These are phyloP conservation scores for Tremellales sp. DNA, from an alignment of 1,284 basidiomycete species.

Conservation along the genomic window DNA sequence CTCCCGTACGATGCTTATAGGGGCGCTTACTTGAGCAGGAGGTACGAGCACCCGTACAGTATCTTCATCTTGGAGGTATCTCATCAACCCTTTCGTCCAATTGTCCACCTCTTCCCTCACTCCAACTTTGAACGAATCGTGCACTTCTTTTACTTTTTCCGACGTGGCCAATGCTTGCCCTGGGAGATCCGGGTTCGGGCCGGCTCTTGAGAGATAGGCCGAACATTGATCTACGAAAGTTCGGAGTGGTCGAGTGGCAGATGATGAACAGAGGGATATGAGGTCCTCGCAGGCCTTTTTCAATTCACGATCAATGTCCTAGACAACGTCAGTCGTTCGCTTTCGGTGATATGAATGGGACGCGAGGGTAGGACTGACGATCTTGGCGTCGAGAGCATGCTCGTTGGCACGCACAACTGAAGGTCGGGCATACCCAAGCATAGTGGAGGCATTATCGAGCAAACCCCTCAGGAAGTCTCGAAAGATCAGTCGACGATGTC, in stretches of 20 bases:
- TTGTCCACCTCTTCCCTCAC: constrained; percentile 56
- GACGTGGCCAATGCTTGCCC: constrained; percentile 53
- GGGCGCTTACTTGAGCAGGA: constrained; percentile 62
- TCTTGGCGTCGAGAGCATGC: constrained; percentile 48
- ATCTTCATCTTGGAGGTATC: constrained; percentile 74
- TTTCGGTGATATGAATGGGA: neutral
- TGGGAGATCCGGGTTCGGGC: constrained; percentile 49
- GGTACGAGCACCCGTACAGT: constrained; percentile 71
- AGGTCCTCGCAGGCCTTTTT: constrained; percentile 76
- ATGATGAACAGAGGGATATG: constrained; percentile 61
- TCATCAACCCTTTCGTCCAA: constrained; percentile 56
- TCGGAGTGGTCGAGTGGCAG: constrained; percentile 55
- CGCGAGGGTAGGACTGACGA: constrained; percentile 52
- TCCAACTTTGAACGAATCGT: constrained; percentile 55
- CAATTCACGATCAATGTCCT: constrained; percentile 80
- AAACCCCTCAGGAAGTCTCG: constrained; percentile 69
- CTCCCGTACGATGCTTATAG: no score
- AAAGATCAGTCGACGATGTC: neutral
- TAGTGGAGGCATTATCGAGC: constrained; percentile 63
- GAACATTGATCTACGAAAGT: constrained; percentile 58
- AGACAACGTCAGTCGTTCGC: neutral
- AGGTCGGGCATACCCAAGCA: constrained; percentile 53
- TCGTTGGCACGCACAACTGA: constrained; percentile 17
- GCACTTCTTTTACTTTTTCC: constrained; percentile 50
- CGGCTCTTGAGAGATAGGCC: constrained; percentile 36